phyloP scores from a whole-genome alignment of 2,329 filamentous ascomycete genomes.

The Coniochaeta prunicola region DNA sequence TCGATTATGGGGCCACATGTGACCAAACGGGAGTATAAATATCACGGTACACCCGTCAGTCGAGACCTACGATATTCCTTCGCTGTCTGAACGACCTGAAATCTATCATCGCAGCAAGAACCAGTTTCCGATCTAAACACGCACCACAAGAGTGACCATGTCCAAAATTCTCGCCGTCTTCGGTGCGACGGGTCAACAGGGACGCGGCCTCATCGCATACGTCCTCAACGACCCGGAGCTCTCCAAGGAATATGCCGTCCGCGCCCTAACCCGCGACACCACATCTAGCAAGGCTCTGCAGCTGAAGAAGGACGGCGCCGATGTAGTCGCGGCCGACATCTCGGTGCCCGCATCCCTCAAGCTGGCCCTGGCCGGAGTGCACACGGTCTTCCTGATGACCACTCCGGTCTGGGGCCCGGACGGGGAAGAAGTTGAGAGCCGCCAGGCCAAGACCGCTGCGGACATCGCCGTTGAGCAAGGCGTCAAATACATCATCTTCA shows the following conservation, averaged over 20 bases:
- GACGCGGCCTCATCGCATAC: neutral
- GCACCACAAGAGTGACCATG: neutral
- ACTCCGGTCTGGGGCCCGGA: conserved; percentile 25
- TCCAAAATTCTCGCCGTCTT: neutral
- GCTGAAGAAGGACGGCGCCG: conserved; percentile 26
- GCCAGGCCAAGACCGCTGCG: conserved; percentile 36
- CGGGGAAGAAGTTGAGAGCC: conserved; percentile 25
- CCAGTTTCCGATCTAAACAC: neutral
- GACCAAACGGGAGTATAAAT: no score
- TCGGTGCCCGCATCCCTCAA: conserved; percentile 30
- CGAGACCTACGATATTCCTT: no score
- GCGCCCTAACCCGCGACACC: conserved; percentile 42
- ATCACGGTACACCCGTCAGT: no score
- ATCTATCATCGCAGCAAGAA: no score
- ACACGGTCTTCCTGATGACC: conserved; percentile 29
- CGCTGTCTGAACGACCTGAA: no score
- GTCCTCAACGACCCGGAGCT: conserved; percentile 9
- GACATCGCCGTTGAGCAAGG: conserved; percentile 35
- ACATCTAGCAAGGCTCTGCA: conserved; percentile 27
- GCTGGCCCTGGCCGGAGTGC: conserved; percentile 20
- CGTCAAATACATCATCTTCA: conserved; percentile 39
- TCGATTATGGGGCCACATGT: no score
- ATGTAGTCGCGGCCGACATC: conserved; percentile 26
- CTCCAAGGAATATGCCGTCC: conserved; percentile 16
- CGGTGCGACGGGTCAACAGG: neutral